A percentile compares a stretch with the other conserved stretches of the same genome.
These are phyloP conservation scores for Naganishia sp. DNA, from an alignment of 1,284 basidiomycete species.

Conservation along the genomic window DNA sequence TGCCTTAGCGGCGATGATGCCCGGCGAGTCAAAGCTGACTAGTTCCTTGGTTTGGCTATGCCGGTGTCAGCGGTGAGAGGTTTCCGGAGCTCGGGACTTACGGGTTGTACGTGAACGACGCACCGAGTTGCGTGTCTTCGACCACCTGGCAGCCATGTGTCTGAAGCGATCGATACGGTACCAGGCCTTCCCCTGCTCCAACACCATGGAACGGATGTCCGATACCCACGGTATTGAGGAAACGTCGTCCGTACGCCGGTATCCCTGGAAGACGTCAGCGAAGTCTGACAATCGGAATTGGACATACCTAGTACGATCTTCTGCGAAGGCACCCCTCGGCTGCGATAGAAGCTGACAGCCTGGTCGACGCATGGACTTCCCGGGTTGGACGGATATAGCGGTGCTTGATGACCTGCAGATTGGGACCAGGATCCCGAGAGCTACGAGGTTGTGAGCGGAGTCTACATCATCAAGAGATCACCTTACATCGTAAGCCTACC, in stretches of 20 bases:
- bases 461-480: neutral
- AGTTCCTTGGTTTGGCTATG: slow-evolving; percentile 35
- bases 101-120: slow-evolving; percentile 75
- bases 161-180: slow-evolving; percentile 37
- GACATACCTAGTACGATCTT: slow-evolving; percentile 75
- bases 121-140: slow-evolving; percentile 72
- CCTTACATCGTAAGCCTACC: slow-evolving; percentile 66
- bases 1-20: slow-evolving; percentile 71
- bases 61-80: neutral
- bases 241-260: slow-evolving; percentile 81
- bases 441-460: slow-evolving; percentile 32
- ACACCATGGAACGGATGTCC: slow-evolving; percentile 69
- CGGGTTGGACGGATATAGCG: slow-evolving; percentile 60
- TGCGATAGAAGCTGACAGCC: slow-evolving; percentile 67
- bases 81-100: slow-evolving; percentile 35
- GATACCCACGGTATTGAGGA: slow-evolving; percentile 74
- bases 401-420: slow-evolving; percentile 75
- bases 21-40: slow-evolving; percentile 79
- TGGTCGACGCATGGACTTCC: slow-evolving; percentile 66
- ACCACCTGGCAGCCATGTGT: slow-evolving; percentile 57
- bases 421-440: slow-evolving; percentile 55
- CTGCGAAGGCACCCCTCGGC: slow-evolving; percentile 65
- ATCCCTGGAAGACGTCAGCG: slow-evolving; percentile 60
- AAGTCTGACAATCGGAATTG: slow-evolving; percentile 18
- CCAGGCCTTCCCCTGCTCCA: neutral